phyloP scores from a whole-genome alignment of 805 yeast species.

The Cyberlindnera petersonii region DNA sequence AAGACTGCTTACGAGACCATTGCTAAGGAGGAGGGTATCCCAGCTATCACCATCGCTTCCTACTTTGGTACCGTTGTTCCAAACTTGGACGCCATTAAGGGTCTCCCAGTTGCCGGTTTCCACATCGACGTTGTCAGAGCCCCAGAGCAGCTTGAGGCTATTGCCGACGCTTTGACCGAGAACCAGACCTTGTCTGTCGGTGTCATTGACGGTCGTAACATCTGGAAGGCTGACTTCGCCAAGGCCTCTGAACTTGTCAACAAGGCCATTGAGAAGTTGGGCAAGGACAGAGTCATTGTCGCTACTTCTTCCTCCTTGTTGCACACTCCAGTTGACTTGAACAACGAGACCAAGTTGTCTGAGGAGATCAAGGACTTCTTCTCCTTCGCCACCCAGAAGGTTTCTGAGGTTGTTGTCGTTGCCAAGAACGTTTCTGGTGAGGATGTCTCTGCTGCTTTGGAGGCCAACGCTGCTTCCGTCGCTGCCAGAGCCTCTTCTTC shows the following conservation, averaged over 20 bases:
- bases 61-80: conserved; percentile 99
- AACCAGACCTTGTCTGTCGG: conserved; percentile 89
- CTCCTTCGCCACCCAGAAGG: conserved; percentile 97
- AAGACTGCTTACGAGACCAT: conserved; percentile 81
- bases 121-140: conserved; percentile 96
- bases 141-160: conserved; percentile 92
- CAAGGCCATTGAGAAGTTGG: conserved; percentile 80
- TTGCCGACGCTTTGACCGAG: conserved; percentile 57
- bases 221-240: conserved; percentile 96
- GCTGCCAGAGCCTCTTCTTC: conserved; percentile 81
- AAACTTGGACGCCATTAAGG: conserved; percentile 84
- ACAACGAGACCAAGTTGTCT: conserved; percentile 86
- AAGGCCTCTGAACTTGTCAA: conserved; percentile 79
- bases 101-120: conserved; percentile 89
- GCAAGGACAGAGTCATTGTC: conserved; percentile 80
- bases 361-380: conserved; percentile 95
- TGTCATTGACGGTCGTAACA: conserved; percentile 98
- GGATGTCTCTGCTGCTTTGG: conserved; percentile 72
- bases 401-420: conserved; percentile 83
- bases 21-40: conserved; percentile 62
- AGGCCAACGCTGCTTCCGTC: conserved; percentile 83
- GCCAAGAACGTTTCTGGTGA: conserved; percentile 84
- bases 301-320: conserved; percentile 95
- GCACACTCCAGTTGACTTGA: conserved; percentile 98
- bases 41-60: conserved; percentile 79